Base-by-base conservation (phyloP, 139 green algal genomes). In the Eudorina sp. region DNA sequence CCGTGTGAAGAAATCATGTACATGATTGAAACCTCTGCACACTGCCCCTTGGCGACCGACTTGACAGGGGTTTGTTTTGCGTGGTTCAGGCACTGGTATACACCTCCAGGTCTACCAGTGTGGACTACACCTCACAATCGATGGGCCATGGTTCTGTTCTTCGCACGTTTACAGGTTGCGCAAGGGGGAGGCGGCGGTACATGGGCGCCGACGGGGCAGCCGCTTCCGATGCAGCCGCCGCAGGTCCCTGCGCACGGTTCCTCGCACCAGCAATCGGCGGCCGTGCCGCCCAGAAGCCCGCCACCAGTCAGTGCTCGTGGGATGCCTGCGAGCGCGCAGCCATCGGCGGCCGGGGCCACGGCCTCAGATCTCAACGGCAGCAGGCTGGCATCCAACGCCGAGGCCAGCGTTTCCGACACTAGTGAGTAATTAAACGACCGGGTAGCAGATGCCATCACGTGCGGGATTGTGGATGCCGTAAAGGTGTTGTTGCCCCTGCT, bases 401-500 rank as follows among this genome's bases (percentile, higher is more conserved):
- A 87, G 64, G 81, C 81, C 46, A 87, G 62, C 64, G 68, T 64
- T 2, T 87, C 81, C 23, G 81, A 87, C n/a, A 87, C 46, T 4
- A 34, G 81, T 87, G 36, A 38, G n/a, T 36, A 9, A 21, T n/a
- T 25, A 16, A 13, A 16, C 51, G 51, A 16, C 51, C 51, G 51
- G 51, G 13, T 58, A 58, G 51, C 51, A 13, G 51, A 58, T 69
- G 19, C n/a, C n/a, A n/a, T n/a, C n/a, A n/a, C n/a, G n/a, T n/a
- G n/a, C n/a, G n/a, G n/a, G n/a, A n/a, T n/a, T n/a, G n/a, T n/a
- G n/a, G n/a, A n/a, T n/a, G n/a, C n/a, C n/a, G n/a, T n/a, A n/a
- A n/a, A n/a, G n/a, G n/a, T n/a, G n/a, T n/a, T n/a, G n/a, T n/a
- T n/a, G n/a, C n/a, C n/a, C n/a, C n/a, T n/a, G n/a, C n/a, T n/a